Evolutionary conservation across 2,329 filamentous ascomycete genomes (phyloP).

Genomic region (Diaporthe caulivora): DNA sequence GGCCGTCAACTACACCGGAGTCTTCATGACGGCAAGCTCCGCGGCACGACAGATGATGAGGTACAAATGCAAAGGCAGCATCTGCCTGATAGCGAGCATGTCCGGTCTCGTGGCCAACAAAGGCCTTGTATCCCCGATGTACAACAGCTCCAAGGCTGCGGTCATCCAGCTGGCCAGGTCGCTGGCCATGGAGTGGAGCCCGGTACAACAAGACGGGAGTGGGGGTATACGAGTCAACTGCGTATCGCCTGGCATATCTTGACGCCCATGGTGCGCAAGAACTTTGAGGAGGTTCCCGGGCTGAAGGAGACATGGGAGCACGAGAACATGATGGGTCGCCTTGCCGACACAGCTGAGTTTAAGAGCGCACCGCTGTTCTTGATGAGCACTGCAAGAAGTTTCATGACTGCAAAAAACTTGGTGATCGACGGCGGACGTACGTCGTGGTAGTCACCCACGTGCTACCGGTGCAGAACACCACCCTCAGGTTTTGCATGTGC

Average conservation of each 20-base stretch:
- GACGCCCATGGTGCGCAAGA: conserved; percentile 78
- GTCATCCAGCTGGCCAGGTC: conserved; percentile 73
- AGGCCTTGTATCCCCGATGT: conserved; percentile 75
- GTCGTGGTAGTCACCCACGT: conserved; percentile 58
- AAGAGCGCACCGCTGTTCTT: conserved; percentile 72
- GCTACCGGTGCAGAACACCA: neutral
- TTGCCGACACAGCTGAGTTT: conserved; percentile 70
- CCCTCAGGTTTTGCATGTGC: neutral
- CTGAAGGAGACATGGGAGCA: conserved; percentile 71
- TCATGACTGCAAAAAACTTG: conserved; percentile 71
- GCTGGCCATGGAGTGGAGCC: conserved; percentile 74
- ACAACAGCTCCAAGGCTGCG: conserved; percentile 76
- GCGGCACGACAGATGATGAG: conserved; percentile 73
- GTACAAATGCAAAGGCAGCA: conserved; percentile 64
- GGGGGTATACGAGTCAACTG: conserved; percentile 77
- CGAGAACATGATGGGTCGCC: conserved; percentile 79
- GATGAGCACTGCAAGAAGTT: conserved; percentile 71
- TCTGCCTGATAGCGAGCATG: conserved; percentile 70
- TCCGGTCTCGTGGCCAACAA: conserved; percentile 64
- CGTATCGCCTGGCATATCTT: conserved; percentile 76
- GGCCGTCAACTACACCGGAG: conserved; percentile 77
- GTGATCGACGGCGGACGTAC: conserved; percentile 69
- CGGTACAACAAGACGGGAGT: conserved; percentile 50
- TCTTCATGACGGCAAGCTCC: conserved; percentile 78
- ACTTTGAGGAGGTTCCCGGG: conserved; percentile 77